phyloP scores from a whole-genome alignment of 225 moss, liverwort and hornwort species.

The Sphagnum contortum region DNA sequence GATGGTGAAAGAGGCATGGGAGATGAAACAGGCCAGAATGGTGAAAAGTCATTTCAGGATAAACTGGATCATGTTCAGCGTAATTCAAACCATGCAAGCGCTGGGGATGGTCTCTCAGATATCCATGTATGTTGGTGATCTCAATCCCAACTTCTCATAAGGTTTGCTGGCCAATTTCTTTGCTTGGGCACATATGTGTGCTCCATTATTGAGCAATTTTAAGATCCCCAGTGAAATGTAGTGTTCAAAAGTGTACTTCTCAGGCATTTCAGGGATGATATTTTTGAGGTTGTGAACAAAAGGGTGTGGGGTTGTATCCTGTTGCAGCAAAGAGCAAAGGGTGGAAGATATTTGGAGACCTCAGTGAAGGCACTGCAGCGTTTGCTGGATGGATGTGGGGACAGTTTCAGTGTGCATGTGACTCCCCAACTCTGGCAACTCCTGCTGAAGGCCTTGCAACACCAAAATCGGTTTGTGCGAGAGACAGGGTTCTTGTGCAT shows the following conservation, averaged over 20 bases:
- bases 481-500: slow-evolving; percentile 67
- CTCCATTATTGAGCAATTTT: no score
- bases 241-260: no score
- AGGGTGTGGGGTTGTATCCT: neutral
- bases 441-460: slow-evolving; percentile 43
- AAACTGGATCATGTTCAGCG: slow-evolving; percentile 13
- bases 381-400: slow-evolving; percentile 70
- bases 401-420: slow-evolving; percentile 40
- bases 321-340: slow-evolving; percentile 19
- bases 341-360: slow-evolving; percentile 61
- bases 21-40: slow-evolving; percentile 43
- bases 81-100: slow-evolving; percentile 14
- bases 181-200: no score
- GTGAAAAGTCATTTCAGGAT: slow-evolving; percentile 27
- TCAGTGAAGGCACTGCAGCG: slow-evolving; percentile 72
- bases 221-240: no score
- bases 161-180: no score
- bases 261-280: no score
- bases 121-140: no score
- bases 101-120: no score
- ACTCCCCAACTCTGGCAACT: slow-evolving; percentile 62
- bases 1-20: slow-evolving; percentile 34
- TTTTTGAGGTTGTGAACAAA: no score
- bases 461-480: slow-evolving; percentile 59
- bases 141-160: no score